phyloP scores from a whole-genome alignment of 495 filamentous ascomycete species.

The Aspergillus olivimuriae region DNA sequence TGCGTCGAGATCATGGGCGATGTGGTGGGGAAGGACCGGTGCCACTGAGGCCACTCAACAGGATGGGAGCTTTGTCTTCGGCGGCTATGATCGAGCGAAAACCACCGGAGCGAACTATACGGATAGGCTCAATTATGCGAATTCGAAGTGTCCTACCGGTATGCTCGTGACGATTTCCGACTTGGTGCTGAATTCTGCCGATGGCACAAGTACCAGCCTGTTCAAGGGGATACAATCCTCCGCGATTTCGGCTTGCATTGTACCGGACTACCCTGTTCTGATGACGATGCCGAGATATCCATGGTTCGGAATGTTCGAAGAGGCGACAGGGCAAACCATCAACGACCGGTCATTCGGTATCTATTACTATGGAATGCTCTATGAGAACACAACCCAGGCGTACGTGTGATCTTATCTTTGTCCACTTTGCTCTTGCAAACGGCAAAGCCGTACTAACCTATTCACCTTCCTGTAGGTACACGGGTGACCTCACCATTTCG shows the following conservation, averaged over 20 bases:
- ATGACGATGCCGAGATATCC: conserved; percentile 1
- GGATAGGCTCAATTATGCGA: background rate
- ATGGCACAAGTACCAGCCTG: conserved; percentile 2
- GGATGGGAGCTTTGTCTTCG: conserved; percentile 3
- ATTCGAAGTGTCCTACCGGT: background rate
- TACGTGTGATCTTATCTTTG: conserved; percentile 2
- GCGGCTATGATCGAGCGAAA: background rate
- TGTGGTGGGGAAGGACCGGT: conserved; percentile 1
- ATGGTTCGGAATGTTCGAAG: background rate
- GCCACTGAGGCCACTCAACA: background rate
- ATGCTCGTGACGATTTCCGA: conserved; percentile 2
- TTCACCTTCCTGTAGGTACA: background rate
- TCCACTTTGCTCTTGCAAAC: background rate
- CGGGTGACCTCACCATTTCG: background rate
- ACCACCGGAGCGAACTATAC: background rate
- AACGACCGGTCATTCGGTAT: background rate
- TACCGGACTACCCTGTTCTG: conserved; percentile 1
- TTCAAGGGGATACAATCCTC: background rate
- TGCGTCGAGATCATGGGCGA: conserved; percentile 1
- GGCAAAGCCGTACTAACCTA: background rate
- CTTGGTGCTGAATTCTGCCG: background rate
- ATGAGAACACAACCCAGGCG: background rate
- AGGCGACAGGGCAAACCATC: background rate
- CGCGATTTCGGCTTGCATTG: conserved; percentile 1
- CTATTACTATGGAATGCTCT: conserved; percentile 2